phyloP scores from a whole-genome alignment of 176 grass and related monocot species.

The Tillandsia fasciculata region DNA sequence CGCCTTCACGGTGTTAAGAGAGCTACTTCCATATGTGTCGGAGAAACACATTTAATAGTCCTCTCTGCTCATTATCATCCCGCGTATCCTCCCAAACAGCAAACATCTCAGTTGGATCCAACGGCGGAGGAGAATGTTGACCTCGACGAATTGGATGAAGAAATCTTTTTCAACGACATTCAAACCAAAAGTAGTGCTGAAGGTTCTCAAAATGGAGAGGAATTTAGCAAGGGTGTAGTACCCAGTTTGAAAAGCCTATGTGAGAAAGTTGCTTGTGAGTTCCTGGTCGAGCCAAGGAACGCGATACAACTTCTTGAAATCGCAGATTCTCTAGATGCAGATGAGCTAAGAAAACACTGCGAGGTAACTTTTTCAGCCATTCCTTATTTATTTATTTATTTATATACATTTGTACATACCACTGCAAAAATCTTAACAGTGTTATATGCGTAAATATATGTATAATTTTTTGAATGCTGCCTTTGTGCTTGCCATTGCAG shows the following conservation, averaged over 20 bases:
- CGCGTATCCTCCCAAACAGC: constrained; percentile 48
- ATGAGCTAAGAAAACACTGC: constrained; percentile 78
- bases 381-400: neutral
- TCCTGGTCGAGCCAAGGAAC: constrained; percentile 82
- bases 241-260: constrained; percentile 85
- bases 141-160: constrained; percentile 70
- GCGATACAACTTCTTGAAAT: constrained; percentile 89
- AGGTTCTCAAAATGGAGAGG: constrained; percentile 21
- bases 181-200: constrained; percentile 21
- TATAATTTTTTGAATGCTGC: neutral
- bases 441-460: too few species aligned
- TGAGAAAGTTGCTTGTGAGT: constrained; percentile 84
- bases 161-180: constrained; percentile 44
- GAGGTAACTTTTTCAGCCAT: constrained; percentile 38
- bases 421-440: too few species aligned
- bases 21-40: constrained; percentile 87
- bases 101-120: constrained; percentile 23
- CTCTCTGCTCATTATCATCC: constrained; percentile 87
- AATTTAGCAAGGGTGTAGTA: constrained; percentile 16
- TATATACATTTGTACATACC: constrained; percentile 3
- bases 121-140: constrained; percentile 33
- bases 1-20: constrained; percentile 82
- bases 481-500: constrained; percentile 31
- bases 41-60: constrained; percentile 91
- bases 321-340: constrained; percentile 86